Base-by-base conservation (phyloP, 1,284 basidiomycete genomes). In the Pascua sp. region DNA sequence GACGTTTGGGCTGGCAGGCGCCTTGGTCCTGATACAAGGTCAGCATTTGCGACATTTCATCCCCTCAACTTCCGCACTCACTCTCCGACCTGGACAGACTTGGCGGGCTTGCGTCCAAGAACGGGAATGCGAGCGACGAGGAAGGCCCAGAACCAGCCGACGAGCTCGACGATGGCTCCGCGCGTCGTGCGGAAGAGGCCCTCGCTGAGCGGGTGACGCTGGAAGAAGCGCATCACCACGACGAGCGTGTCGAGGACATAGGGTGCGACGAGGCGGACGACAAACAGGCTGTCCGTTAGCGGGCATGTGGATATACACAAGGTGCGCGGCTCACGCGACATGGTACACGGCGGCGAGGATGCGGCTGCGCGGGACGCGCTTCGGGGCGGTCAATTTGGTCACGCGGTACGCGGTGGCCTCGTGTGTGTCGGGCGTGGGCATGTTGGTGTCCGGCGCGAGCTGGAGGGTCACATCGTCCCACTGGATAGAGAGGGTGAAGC, bases 391-490 rank as follows among this genome's bases (percentile, higher is more conserved):
- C 5, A 71, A 51, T 56, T 67, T 68, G 47, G 67, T 64, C n/a
- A 76, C 69, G 49, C 66, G 67, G 38, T 70, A 59, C 51, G 63
- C 63, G 4, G 61, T 53, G 13, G 59, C 57, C 39, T 62, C 57
- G n/a, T 46, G 43, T 5, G 51, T 55, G n/a, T 57, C 51, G 18
- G 52, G 60, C 15, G 50, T 42, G 7, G 60, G 60, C 11, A 57
- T 56, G 36, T 61, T 60, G 40, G 58, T 61, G 47, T 68, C 65
- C 10, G 64, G 58, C 41, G 63, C 60, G 43, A 70, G 55, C 41
- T 69, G 57, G 17, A 71, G 48, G 17, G 53, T 42, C 12, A 61
- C 49, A 10, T 61, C 55, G 42, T 58, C 49, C 46, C 55, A 64
- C 45, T 66, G 45, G 38, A 24, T 56, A 42, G n/a, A 42, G 45